Evolutionary conservation across 495 filamentous ascomycete genomes (phyloP).

Genomic region (Podospora anserina): DNA sequence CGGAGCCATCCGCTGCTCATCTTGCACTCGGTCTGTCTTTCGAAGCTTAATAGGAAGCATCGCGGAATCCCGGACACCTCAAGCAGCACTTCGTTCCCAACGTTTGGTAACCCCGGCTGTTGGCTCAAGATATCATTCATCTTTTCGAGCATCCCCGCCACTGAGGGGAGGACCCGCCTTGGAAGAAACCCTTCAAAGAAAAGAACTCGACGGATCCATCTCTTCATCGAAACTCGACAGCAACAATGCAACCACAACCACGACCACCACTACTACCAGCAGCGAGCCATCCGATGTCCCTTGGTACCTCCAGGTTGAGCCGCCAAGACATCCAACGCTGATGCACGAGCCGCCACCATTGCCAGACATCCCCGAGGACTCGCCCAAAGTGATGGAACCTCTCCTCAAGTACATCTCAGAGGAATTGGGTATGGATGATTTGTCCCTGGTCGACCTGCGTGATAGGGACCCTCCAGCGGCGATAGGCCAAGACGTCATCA

Average conservation of each 20-base stretch:
- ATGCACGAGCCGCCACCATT: conserved; percentile 61
- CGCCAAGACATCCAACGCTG: conserved; percentile 47
- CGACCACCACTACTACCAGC: not conserved
- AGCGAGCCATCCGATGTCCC: conserved; percentile 41
- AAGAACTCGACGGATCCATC: not conserved
- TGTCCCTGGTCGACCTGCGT: conserved; percentile 77
- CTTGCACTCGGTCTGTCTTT: conserved; percentile 29
- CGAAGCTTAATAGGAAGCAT: conserved; percentile 25
- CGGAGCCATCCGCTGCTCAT: conserved; percentile 28
- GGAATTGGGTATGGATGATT: conserved; percentile 76
- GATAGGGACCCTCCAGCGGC: conserved; percentile 79
- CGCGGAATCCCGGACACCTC: conserved; percentile 12
- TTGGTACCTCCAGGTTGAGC: conserved; percentile 84
- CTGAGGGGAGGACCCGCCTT: conserved; percentile 20
- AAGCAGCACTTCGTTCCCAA: conserved; percentile 2
- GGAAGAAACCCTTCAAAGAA: conserved; percentile 17
- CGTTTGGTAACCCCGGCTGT: conserved; percentile 6
- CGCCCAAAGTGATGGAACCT: conserved; percentile 68
- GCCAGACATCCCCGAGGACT: conserved; percentile 68
- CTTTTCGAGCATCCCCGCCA: conserved; percentile 23
- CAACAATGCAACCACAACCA: not conserved
- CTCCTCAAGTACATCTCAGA: conserved; percentile 76
- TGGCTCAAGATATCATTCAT: conserved; percentile 25
- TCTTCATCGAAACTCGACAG: not conserved
- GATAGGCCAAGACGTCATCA: conserved; percentile 80